Conservation (phyloP, 352 stramenopile species). For the Elongisporangium undulatum region DNA sequence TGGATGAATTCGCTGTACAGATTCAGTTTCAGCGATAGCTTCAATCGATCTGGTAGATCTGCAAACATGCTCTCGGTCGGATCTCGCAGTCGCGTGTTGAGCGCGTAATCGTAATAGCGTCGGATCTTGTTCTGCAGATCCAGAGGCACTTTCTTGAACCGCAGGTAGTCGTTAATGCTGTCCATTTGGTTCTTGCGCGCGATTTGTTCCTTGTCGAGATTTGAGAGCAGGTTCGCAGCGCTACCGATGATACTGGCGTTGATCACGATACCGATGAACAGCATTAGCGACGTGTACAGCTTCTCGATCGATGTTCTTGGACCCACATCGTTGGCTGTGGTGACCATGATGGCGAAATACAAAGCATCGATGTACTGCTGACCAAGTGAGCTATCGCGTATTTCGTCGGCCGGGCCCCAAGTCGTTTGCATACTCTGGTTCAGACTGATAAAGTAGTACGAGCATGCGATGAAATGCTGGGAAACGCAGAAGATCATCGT, state of each 20-base stretch:
- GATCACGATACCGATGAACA: conserved; percentile 74
- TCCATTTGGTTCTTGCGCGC: conserved; percentile 77
- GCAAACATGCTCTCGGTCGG: conserved; percentile 60
- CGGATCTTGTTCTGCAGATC: conserved; percentile 67
- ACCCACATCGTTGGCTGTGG: conserved; percentile 56
- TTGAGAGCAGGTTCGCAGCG: conserved; percentile 64
- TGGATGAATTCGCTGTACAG: conserved; percentile 67
- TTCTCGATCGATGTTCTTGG: conserved; percentile 49
- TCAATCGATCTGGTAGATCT: conserved; percentile 67
- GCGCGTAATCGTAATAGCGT: conserved; percentile 72
- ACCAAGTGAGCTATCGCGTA: conserved; percentile 22
- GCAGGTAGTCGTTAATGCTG: conserved; percentile 75
- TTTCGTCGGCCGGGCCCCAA: conserved; percentile 31
- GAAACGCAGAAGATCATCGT: conserved; percentile 65
- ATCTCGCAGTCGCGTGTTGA: conserved; percentile 49
- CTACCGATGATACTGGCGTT: conserved; percentile 82
- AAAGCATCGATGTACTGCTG: conserved; percentile 51
- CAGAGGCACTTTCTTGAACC: conserved; percentile 74
- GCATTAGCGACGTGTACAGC: conserved; percentile 59
- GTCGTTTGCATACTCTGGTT: conserved; percentile 33
- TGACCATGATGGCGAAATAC: conserved; percentile 70
- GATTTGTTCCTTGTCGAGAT: conserved; percentile 71
- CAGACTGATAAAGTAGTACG: conserved; percentile 58
- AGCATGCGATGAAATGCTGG: conserved; percentile 73
- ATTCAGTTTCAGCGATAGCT: conserved; percentile 59